phyloP scores from a whole-genome alignment of 345 rosid genomes.

The Geranium rotundifolium region DNA sequence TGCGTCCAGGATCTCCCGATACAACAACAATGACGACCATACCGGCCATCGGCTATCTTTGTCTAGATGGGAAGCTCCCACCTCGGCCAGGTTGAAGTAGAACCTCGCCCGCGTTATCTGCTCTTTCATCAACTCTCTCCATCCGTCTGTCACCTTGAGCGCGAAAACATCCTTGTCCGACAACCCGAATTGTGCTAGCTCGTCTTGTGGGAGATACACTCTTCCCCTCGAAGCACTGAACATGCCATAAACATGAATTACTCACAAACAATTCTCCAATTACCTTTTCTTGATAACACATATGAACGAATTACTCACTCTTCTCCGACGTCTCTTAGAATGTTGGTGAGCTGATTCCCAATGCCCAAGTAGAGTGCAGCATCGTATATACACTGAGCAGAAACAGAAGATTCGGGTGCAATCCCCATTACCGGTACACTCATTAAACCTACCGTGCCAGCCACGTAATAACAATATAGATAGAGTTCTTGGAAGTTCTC shows the following conservation, averaged over 20 bases:
- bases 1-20: conserved; percentile 38
- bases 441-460: conserved; percentile 50
- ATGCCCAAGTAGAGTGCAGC: conserved; percentile 42
- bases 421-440: conserved; percentile 62
- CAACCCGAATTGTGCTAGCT: conserved; percentile 41
- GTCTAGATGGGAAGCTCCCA: conserved; percentile 45
- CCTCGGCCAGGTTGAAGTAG: conserved; percentile 46
- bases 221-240: conserved; percentile 42
- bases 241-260: not conserved
- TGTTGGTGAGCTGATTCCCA: conserved; percentile 53
- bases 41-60: conserved; percentile 60
- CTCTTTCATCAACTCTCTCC: conserved; percentile 54
- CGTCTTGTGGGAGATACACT: conserved; percentile 53
- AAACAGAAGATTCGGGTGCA: conserved; percentile 24
- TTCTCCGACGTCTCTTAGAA: conserved; percentile 54
- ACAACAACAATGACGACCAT: conserved; percentile 45
- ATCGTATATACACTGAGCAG: conserved; percentile 27
- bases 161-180: conserved; percentile 35
- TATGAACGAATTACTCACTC: conserved; percentile 27
- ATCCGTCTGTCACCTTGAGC: conserved; percentile 29
- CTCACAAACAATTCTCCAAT: conserved; percentile 12
- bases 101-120: conserved; percentile 50
- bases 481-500: conserved; percentile 43
- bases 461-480: conserved; percentile 43
- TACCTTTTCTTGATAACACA: too few relatives aligned